Evolutionary conservation across 2,329 filamentous ascomycete genomes (phyloP).

Genomic region (Colletotrichum sp.): DNA sequence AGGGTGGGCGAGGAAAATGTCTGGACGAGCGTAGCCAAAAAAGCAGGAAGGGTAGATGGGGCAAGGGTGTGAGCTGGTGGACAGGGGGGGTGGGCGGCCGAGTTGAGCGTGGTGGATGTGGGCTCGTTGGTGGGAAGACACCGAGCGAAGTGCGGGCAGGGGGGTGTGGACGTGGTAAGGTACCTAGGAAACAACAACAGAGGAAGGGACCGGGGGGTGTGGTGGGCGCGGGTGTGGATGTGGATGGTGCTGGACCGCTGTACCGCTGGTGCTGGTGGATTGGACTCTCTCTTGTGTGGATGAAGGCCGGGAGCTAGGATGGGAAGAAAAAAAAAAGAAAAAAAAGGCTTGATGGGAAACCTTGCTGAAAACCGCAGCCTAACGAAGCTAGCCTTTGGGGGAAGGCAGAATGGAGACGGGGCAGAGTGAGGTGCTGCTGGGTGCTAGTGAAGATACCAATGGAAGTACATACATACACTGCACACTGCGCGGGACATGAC

Average conservation of each 20-base stretch:
- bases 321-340: neutral
- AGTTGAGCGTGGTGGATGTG: neutral
- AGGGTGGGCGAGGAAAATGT: constrained; percentile 18
- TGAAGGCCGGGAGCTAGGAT: constrained; percentile 14
- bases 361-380: neutral
- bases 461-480: neutral
- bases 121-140: neutral
- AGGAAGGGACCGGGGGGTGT: neutral
- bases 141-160: constrained; percentile 3
- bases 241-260: neutral
- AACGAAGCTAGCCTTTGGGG: neutral
- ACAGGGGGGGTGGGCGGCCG: neutral
- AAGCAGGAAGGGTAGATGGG: neutral
- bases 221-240: neutral
- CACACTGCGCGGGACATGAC: neutral
- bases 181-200: neutral
- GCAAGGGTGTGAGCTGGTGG: neutral
- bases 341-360: neutral
- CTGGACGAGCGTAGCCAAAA: neutral
- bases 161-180: neutral
- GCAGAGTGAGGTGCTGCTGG: neutral
- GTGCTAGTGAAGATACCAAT: neutral
- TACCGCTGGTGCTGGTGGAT: neutral
- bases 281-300: neutral
- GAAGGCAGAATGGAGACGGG: neutral